Evolutionary conservation across 2,329 filamentous ascomycete species (phyloP).

Genomic region (Penicillium sp.): DNA sequence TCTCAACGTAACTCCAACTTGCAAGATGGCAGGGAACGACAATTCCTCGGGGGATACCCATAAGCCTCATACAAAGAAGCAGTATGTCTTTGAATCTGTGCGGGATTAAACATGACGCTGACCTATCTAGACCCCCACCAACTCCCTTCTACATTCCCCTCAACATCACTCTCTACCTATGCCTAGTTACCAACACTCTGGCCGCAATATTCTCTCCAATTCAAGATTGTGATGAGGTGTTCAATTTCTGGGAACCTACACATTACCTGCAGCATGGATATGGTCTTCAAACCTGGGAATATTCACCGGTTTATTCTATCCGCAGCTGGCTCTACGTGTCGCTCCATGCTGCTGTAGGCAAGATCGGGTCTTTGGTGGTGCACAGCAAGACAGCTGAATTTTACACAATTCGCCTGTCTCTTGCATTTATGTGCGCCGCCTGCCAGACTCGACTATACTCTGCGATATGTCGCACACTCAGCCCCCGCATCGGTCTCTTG

Average conservation of each 20-base stretch:
- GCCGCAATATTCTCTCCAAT: constrained; percentile 85
- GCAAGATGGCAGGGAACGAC: constrained; percentile 23
- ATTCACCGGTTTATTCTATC: constrained; percentile 91
- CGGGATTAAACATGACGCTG: constrained; percentile 12
- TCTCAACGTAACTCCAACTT: constrained; percentile 8
- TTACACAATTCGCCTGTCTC: constrained; percentile 75
- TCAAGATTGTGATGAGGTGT: constrained; percentile 97
- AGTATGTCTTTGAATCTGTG: constrained; percentile 19
- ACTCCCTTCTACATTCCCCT: constrained; percentile 65
- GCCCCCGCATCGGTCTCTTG: constrained; percentile 78
- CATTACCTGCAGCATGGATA: constrained; percentile 93
- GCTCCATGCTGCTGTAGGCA: constrained; percentile 73
- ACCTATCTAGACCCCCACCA: constrained; percentile 32
- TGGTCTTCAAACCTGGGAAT: constrained; percentile 97
- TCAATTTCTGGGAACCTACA: constrained; percentile 98
- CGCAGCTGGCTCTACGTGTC: constrained; percentile 90
- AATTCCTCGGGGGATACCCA: constrained; percentile 15
- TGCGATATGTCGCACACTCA: constrained; percentile 72
- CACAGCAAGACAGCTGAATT: constrained; percentile 65
- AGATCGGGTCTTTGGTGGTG: constrained; percentile 59
- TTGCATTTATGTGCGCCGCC: constrained; percentile 74
- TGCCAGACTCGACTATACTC: constrained; percentile 82
- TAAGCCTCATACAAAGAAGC: constrained; percentile 28
- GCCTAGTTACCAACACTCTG: constrained; percentile 69
- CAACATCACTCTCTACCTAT: constrained; percentile 76